Evolutionary conservation across 805 yeast genomes (phyloP).

Genomic region (Saccharomyces eubayanus): DNA sequence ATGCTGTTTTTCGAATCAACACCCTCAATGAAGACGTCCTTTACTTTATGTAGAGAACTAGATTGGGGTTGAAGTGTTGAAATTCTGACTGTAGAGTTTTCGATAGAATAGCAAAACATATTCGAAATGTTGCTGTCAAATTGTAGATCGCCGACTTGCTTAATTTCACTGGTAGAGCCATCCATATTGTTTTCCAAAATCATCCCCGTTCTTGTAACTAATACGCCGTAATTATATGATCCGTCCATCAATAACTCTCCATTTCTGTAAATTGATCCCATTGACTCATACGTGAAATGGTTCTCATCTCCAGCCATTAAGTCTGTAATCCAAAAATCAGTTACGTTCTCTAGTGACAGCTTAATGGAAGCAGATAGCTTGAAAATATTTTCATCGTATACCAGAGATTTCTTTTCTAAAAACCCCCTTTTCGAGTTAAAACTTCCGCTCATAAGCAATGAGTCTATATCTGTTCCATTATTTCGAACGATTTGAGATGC

Average conservation of each 20-base stretch:
- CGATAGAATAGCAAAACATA: neutral
- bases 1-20: neutral
- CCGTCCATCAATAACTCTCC: neutral
- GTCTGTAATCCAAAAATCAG: slow-evolving; percentile 1
- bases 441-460: neutral
- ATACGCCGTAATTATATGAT: neutral
- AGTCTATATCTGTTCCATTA: neutral
- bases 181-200: neutral
- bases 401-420: neutral
- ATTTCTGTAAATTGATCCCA: neutral
- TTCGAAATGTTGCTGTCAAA: neutral
- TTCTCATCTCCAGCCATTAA: neutral
- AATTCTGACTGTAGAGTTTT: neutral
- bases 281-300: neutral
- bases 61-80: neutral
- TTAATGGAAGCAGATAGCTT: neutral
- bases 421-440: neutral
- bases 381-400: neutral
- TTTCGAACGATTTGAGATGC: neutral
- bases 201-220: neutral
- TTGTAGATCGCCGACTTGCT: neutral
- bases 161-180: neutral
- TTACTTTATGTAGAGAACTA: neutral
- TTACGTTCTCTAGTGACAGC: neutral
- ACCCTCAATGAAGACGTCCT: neutral